Evolutionary conservation across 2,329 filamentous ascomycete species (phyloP).

Genomic region (Microsporum ferrugineum): DNA sequence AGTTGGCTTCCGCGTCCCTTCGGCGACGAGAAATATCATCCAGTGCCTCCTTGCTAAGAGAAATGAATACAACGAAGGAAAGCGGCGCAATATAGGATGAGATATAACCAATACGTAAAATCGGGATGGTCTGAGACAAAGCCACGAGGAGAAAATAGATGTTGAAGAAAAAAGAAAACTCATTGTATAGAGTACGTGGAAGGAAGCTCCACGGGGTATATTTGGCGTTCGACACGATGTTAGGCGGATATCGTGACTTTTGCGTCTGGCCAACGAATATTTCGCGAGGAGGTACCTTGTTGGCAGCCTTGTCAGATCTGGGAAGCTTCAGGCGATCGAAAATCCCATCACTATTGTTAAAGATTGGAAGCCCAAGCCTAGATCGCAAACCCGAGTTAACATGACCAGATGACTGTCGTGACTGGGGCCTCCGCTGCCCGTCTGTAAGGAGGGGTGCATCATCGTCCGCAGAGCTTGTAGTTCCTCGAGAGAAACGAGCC

Average conservation of each 20-base stretch:
- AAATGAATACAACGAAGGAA: slow-evolving; percentile 82
- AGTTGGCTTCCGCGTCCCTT: slow-evolving; percentile 87
- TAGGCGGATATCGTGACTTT: slow-evolving; percentile 67
- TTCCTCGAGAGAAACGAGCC: slow-evolving; percentile 49
- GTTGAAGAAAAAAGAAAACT: slow-evolving; percentile 99
- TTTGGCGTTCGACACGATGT: slow-evolving; percentile 92
- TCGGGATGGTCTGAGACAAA: slow-evolving; percentile 80
- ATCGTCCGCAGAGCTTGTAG: slow-evolving; percentile 50
- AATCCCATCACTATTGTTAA: slow-evolving; percentile 19
- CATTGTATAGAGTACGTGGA: slow-evolving; percentile 89
- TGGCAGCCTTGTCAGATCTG: slow-evolving; percentile 18
- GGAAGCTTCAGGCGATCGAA: slow-evolving; percentile 16
- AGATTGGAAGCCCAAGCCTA: slow-evolving; percentile 55
- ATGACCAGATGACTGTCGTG: slow-evolving; percentile 19
- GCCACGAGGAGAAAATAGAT: slow-evolving; percentile 96
- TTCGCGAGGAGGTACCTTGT: slow-evolving; percentile 50
- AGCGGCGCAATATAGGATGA: slow-evolving; percentile 88
- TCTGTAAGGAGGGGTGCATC: slow-evolving; percentile 60
- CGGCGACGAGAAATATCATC: slow-evolving; percentile 81
- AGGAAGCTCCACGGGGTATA: slow-evolving; percentile 93
- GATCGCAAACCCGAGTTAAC: slow-evolving; percentile 41
- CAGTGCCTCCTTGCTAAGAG: slow-evolving; percentile 86
- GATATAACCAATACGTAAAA: slow-evolving; percentile 83
- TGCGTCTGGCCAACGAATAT: slow-evolving; percentile 67
- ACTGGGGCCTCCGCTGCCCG: slow-evolving; percentile 30